Base-by-base conservation (phyloP, 108 stramenopile species). In the Nitzschia sp. region DNA sequence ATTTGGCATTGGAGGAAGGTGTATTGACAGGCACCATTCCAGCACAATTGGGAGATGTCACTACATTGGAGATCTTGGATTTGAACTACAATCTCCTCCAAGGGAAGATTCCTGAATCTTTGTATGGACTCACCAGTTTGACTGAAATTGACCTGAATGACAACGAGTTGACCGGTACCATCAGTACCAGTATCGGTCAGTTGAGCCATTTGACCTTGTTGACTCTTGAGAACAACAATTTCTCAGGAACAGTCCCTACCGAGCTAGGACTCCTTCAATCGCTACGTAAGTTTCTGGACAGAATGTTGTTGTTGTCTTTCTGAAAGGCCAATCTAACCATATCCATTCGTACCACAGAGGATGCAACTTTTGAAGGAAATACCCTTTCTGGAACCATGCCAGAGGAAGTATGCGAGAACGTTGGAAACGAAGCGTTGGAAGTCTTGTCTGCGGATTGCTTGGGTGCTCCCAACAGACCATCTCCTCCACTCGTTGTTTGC, bases 111-210 rank as follows among this genome's bases (percentile, higher is more conserved):
- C 88, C 91, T 3, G 66, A 67, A 48, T 63, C 73, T 25, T n/a
- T 84, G 10, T 90, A 68, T 57, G 19, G 11, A 2, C 60, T 93
- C 38, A 70, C 39, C 12, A 73, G 72, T 56, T 73, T 93, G 15
- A 59, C 57, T 41, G 73, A 87, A 42, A 48, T 92, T 51, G 91
- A 92, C 53, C 63, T 92, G 63, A 84, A 92, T 51, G 79, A 87
- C 70, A 92, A 92, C 53, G 50, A 53, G n/a, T 52, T 92, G 7
- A 63, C 64, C 7, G 86, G 88, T 25, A 77, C 75, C n/a, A 68
- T 89, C 22, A 77, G 83, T 25, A 38, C 74, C 8, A 48, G 39
- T 7, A 84, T 92, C 68, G 85, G 71, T 6, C 14, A 71, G 0
- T 25, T 89, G 43, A 37, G n/a, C 2, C 41, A 75, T 11, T 60